Evolutionary conservation across 163 green algal genomes (phyloP).

Genomic region (Smithsoniella earleae): DNA sequence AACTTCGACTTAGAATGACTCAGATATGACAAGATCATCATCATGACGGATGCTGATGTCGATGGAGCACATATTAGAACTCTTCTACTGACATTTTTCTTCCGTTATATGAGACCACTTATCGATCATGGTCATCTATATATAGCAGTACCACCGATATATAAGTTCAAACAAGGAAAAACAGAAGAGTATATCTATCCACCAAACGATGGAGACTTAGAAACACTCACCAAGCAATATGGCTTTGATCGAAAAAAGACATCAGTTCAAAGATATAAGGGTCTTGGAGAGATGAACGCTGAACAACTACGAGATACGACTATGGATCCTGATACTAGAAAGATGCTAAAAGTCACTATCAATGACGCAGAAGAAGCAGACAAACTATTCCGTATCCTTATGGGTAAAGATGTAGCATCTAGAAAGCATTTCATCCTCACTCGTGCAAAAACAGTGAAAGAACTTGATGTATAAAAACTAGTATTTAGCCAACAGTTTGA

Average conservation of each 20-base stretch:
- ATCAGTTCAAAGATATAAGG: conserved; percentile 36
- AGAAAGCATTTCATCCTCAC: too few species aligned
- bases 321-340: conserved; percentile 41
- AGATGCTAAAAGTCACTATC: conserved; percentile 31
- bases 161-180: too few species aligned
- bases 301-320: conserved; percentile 58
- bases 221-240: too few species aligned
- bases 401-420: too few species aligned
- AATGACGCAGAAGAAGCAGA: background rate
- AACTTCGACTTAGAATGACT: conserved; percentile 43
- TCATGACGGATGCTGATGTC: too few species aligned
- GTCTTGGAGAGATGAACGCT: conserved; percentile 57
- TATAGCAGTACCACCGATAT: too few species aligned
- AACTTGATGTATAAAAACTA: too few species aligned
- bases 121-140: conserved; percentile 48
- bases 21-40: conserved; percentile 33
- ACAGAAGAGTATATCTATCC: too few species aligned
- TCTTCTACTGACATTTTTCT: conserved; percentile 53
- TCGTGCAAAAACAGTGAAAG: too few species aligned
- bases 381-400: too few species aligned
- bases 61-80: conserved; percentile 54
- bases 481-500: too few species aligned
- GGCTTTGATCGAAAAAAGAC: background rate
- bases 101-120: conserved; percentile 42
- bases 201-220: too few species aligned